Evolutionary conservation across 2,329 filamentous ascomycete species (phyloP).

Genomic region (Apiospora sp.): DNA sequence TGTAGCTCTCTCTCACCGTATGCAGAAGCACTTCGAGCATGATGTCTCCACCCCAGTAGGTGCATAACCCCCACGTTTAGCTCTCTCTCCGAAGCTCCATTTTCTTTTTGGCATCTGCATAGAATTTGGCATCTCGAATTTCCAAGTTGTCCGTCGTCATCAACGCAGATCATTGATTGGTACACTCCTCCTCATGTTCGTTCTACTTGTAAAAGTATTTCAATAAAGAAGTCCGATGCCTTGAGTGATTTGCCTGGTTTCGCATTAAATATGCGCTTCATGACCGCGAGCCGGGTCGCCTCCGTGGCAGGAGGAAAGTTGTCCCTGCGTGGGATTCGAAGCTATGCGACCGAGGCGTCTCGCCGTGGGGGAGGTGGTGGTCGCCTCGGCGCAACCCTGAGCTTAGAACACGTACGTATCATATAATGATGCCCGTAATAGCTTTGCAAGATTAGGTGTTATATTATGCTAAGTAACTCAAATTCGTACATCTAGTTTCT

Average conservation of each 20-base stretch:
- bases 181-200: neutral
- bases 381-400: conserved; percentile 55
- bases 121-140: conserved; percentile 5
- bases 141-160: neutral
- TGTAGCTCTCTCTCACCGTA: neutral
- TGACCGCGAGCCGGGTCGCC: conserved; percentile 29
- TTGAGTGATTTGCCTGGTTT: neutral
- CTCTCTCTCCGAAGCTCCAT: neutral
- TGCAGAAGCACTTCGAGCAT: neutral
- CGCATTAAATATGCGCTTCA: conserved; percentile 33
- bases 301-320: conserved; percentile 26
- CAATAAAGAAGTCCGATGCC: neutral
- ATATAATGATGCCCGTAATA: neutral
- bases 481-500: conserved; percentile 58
- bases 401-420: conserved; percentile 64
- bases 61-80: conserved; percentile 10
- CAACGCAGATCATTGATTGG: neutral
- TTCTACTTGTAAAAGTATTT: too few relatives aligned
- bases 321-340: conserved; percentile 32
- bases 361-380: conserved; percentile 31
- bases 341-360: conserved; percentile 46
- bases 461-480: neutral
- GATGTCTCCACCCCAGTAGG: conserved; percentile 6
- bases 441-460: accelerated
- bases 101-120: conserved; percentile 7